Percentiles rank a stretch among this genome's conserved stretches.
Conservation (phyloP, 148 eudicot species). For the Fagopyrum tataricum region DNA sequence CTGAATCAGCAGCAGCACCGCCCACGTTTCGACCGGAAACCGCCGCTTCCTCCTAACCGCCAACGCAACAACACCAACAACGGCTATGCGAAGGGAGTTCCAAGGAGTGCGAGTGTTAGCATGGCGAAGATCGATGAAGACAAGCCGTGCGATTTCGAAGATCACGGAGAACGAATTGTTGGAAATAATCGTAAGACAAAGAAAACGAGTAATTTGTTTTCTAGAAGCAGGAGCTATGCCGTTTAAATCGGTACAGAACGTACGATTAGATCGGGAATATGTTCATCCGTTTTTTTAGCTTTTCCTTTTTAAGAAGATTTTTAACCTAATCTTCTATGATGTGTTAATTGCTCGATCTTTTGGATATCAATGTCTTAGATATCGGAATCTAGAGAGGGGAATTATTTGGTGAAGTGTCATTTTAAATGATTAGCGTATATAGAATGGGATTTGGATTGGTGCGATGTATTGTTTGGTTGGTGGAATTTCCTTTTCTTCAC, state of each 20-base stretch:
- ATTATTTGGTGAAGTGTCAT: not conserved
- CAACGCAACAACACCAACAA: not conserved
- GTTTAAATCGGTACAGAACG: not conserved
- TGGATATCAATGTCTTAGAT: not conserved
- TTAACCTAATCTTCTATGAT: not conserved
- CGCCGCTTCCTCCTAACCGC: not conserved
- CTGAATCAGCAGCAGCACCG: not conserved
- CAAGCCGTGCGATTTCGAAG: slow-evolving; percentile 27
- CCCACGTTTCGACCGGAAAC: not conserved
- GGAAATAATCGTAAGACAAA: not conserved
- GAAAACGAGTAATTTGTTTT: slow-evolving; percentile 3
- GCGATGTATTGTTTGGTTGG: not conserved
- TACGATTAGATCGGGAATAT: not conserved
- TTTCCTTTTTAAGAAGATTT: not conserved
- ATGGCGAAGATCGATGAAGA: slow-evolving; percentile 80
- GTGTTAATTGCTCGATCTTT: not conserved
- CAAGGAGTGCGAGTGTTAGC: slow-evolving; percentile 61
- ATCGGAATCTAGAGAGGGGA: not conserved
- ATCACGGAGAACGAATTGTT: not conserved
- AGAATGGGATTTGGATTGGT: not conserved
- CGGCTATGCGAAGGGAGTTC: slow-evolving; percentile 15
- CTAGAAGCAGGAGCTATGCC: slow-evolving; percentile 10
- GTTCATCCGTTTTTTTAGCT: not conserved
- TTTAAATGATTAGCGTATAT: not conserved
- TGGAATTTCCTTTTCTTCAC: not conserved